Evolutionary conservation across 768 basidiomycete species (phyloP).

Genomic region (Tricholoma sp.): DNA sequence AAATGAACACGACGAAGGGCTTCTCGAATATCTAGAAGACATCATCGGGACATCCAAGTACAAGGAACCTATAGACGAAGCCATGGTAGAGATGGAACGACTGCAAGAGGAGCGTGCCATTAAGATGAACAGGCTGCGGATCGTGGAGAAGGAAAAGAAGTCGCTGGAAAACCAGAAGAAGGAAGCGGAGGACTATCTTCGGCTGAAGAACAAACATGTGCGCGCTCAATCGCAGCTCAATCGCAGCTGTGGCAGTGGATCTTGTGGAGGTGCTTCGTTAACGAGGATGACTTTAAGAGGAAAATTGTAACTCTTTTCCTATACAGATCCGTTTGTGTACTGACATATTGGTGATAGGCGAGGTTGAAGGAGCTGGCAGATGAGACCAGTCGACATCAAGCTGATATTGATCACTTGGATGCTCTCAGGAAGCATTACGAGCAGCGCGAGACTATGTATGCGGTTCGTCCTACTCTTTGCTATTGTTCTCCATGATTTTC

Average conservation of each 20-base stretch:
- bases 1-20: slow-evolving; percentile 91
- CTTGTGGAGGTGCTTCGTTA: slow-evolving; percentile 63
- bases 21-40: slow-evolving; percentile 97
- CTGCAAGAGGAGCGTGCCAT: slow-evolving; percentile 78
- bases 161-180: slow-evolving; percentile 83
- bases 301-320: slow-evolving; percentile 48
- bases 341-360: slow-evolving; percentile 33
- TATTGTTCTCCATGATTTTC: background rate
- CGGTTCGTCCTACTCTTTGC: slow-evolving; percentile 36
- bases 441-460: slow-evolving; percentile 63
- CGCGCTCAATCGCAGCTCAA: slow-evolving; percentile 70
- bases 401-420: slow-evolving; percentile 71
- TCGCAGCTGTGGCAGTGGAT: slow-evolving; percentile 79
- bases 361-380: slow-evolving; percentile 54
- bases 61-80: slow-evolving; percentile 85
- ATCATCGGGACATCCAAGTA: slow-evolving; percentile 94
- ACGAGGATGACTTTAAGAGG: slow-evolving; percentile 52
- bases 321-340: background rate
- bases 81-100: slow-evolving; percentile 73
- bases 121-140: slow-evolving; percentile 81
- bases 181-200: slow-evolving; percentile 84
- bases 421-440: slow-evolving; percentile 64
- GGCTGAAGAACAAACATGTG: slow-evolving; percentile 76
- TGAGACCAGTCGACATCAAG: slow-evolving; percentile 75
- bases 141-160: slow-evolving; percentile 89